phyloP scores from a whole-genome alignment of 805 yeast species.

The Blastobotrys americana region DNA sequence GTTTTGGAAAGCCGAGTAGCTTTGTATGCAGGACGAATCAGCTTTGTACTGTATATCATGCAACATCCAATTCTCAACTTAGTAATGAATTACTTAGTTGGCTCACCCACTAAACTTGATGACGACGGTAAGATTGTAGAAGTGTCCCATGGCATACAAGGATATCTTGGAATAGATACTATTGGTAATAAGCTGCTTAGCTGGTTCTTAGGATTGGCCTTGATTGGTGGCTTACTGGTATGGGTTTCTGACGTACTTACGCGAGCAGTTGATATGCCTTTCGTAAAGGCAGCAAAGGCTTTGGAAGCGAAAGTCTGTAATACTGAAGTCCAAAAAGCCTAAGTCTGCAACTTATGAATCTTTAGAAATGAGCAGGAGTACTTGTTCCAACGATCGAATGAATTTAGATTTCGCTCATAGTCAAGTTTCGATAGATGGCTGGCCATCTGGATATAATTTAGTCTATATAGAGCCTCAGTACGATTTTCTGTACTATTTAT shows the following conservation, averaged over 20 bases:
- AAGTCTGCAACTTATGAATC: too few relatives aligned
- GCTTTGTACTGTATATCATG: conserved; percentile 1
- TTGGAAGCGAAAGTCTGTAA: neutral
- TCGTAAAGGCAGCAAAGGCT: conserved; percentile 1
- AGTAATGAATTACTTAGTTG: neutral
- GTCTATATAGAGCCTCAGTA: too few relatives aligned
- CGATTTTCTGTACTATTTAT: too few relatives aligned
- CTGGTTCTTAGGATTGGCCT: neutral
- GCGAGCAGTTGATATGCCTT: conserved; percentile 2
- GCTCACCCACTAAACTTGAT: neutral
- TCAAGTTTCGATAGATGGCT: too few relatives aligned
- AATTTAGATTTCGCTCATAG: too few relatives aligned
- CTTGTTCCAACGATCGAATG: too few relatives aligned
- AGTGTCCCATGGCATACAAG: neutral
- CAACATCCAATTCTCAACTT: conserved; percentile 3
- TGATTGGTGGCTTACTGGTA: neutral
- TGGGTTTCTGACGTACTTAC: conserved; percentile 2
- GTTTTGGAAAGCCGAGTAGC: conserved; percentile 2
- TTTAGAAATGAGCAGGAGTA: neutral
- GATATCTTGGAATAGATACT: neutral
- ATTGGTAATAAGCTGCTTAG: neutral
- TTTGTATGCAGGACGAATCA: neutral
- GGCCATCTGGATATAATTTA: too few relatives aligned
- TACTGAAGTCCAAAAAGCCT: neutral
- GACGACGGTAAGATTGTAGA: neutral